Conservation (phyloP, 768 basidiomycete genomes). For the Amanita molliuscula region DNA sequence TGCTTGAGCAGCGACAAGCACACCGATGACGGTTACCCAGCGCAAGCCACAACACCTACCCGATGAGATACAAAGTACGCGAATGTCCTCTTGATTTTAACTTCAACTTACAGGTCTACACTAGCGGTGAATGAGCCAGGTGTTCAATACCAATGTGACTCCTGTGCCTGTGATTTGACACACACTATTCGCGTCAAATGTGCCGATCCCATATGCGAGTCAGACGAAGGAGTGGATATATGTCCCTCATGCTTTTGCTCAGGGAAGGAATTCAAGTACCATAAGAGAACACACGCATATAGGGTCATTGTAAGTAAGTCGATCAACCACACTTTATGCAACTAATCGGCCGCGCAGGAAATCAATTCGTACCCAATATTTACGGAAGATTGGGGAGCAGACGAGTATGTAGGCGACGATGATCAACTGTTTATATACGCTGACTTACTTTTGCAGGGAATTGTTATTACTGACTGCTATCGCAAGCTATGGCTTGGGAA, state of each 20-base stretch:
- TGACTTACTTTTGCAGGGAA: slow-evolving; percentile 43
- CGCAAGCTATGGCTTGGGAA: slow-evolving; percentile 80
- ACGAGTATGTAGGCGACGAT: slow-evolving; percentile 55
- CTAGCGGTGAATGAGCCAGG: slow-evolving; percentile 74
- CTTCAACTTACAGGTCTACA: slow-evolving; percentile 5
- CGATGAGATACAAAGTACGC: slow-evolving; percentile 46
- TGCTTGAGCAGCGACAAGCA: not conserved
- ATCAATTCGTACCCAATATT: slow-evolving; percentile 96
- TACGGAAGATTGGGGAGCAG: slow-evolving; percentile 92
- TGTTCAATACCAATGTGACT: slow-evolving; percentile 75
- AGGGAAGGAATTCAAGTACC: slow-evolving; percentile 81
- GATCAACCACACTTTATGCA: not conserved
- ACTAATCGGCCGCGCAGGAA: slow-evolving; percentile 42
- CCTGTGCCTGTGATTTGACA: slow-evolving; percentile 81
- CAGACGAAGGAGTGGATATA: slow-evolving; percentile 70
- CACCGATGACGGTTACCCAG: slow-evolving; percentile 43
- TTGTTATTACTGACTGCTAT: slow-evolving; percentile 84
- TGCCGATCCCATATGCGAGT: slow-evolving; percentile 62
- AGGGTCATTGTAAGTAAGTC: slow-evolving; percentile 67
- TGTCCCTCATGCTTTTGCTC: slow-evolving; percentile 89
- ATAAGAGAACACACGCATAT: slow-evolving; percentile 82
- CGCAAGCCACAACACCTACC: slow-evolving; percentile 45
- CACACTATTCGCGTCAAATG: slow-evolving; percentile 97
- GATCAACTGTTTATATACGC: not conserved
- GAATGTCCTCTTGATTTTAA: not conserved